Evolutionary conservation across 176 grass and related monocot genomes (phyloP).

Genomic region (Chrysopogon serrulatus): DNA sequence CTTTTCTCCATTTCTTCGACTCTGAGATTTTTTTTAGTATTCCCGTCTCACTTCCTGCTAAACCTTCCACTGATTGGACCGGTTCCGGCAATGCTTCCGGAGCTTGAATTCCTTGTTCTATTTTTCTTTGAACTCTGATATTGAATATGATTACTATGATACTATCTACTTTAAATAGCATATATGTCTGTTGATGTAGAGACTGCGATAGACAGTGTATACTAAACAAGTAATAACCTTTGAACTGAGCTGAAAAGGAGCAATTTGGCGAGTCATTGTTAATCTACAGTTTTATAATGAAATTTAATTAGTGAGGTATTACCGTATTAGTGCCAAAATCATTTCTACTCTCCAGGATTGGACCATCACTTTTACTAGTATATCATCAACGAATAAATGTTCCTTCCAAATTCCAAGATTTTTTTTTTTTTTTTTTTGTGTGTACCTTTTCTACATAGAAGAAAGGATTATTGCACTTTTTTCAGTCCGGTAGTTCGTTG

Average conservation of each 20-base stretch:
- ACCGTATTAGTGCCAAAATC: not conserved
- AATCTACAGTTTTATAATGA: not conserved
- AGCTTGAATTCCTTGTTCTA: not conserved
- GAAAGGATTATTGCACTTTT: not conserved
- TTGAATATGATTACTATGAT: not conserved
- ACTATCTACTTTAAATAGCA: not conserved
- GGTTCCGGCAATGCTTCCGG: not conserved
- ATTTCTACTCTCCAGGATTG: constrained; percentile 6
- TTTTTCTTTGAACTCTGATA: not conserved
- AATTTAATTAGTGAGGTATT: not conserved
- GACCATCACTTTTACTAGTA: not conserved
- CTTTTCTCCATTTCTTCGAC: not conserved
- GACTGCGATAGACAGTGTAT: not conserved
- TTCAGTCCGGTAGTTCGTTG: not conserved
- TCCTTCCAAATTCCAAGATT: not conserved
- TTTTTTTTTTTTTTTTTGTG: not conserved
- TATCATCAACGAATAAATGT: not conserved
- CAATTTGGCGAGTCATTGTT: not conserved
- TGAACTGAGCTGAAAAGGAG: not conserved
- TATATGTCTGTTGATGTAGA: not conserved
- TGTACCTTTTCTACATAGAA: not conserved
- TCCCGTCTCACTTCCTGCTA: not conserved
- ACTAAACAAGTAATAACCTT: not conserved
- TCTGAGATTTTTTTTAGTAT: not conserved
- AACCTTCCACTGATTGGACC: not conserved